Conservation (phyloP, 140 eudicot species). For the Erigeron philadelphicus region DNA sequence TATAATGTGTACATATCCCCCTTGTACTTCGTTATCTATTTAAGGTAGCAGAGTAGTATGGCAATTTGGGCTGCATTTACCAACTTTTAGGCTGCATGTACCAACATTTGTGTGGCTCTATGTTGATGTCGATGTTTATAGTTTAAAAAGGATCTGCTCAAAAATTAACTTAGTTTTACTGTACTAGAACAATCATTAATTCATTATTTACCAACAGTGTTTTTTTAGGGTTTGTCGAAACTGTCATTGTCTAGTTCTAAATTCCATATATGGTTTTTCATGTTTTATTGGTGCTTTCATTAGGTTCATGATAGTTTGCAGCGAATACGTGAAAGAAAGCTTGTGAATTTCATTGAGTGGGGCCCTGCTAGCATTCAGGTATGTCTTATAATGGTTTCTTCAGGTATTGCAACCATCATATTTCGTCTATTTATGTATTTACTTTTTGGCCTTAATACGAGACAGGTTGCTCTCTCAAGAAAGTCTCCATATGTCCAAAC, state of each 20-base stretch:
- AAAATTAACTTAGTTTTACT: neutral
- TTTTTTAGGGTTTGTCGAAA: neutral
- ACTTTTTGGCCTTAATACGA: conserved; percentile 11
- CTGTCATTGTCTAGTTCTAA: neutral
- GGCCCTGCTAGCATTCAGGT: conserved; percentile 99
- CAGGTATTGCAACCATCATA: neutral
- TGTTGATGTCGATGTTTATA: neutral
- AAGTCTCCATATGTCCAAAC: conserved; percentile 85
- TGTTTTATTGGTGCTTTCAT: conserved; percentile 15
- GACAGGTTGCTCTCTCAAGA: conserved; percentile 91
- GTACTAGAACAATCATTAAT: neutral
- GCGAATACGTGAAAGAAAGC: conserved; percentile 92
- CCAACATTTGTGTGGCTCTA: neutral
- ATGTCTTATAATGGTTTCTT: neutral
- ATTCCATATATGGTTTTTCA: conserved; percentile 17
- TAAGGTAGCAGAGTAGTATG: neutral
- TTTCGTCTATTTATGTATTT: neutral
- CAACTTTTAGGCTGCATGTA: no score
- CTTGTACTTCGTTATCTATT: neutral
- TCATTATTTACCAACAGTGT: neutral
- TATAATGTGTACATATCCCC: neutral
- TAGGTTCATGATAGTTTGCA: conserved; percentile 97
- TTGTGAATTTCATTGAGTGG: conserved; percentile 95
- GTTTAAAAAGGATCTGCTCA: neutral
- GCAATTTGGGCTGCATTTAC: neutral